phyloP scores from a whole-genome alignment of 371 early-diverging fungal species.

The Actinomortierella ambigua region DNA sequence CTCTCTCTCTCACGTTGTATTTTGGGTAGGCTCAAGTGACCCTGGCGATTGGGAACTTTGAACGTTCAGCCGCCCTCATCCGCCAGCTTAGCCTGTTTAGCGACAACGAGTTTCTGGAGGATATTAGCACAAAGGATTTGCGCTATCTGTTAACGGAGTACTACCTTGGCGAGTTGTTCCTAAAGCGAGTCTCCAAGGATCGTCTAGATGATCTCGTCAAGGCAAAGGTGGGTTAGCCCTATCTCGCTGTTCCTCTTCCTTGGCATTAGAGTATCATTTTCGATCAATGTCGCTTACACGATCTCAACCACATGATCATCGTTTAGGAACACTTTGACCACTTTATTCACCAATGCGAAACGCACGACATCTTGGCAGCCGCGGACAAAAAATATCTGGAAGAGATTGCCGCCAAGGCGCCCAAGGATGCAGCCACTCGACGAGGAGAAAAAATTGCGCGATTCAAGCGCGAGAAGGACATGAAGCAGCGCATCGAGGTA shows the following conservation, averaged over 20 bases:
- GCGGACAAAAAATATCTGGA: slow-evolving; percentile 56
- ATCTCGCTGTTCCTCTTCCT: slow-evolving; percentile 1
- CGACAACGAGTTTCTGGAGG: slow-evolving; percentile 86
- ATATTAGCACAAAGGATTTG: slow-evolving; percentile 83
- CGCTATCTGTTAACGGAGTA: slow-evolving; percentile 73
- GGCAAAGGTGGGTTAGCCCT: slow-evolving; percentile 50
- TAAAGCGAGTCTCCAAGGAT: slow-evolving; percentile 56
- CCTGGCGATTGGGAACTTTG: slow-evolving; percentile 51
- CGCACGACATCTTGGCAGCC: slow-evolving; percentile 59
- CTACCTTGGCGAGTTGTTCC: slow-evolving; percentile 75
- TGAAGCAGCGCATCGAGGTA: slow-evolving; percentile 59
- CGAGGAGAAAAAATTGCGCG: slow-evolving; percentile 80
- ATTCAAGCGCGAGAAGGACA: slow-evolving; percentile 75
- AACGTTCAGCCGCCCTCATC: slow-evolving; percentile 57
- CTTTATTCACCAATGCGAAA: slow-evolving; percentile 64
- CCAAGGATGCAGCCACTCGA: slow-evolving; percentile 48
- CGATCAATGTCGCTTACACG: too few relatives aligned
- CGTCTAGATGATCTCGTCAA: slow-evolving; percentile 52
- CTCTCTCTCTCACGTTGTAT: background rate
- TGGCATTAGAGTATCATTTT: slow-evolving; percentile 24
- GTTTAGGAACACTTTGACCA: slow-evolving; percentile 50
- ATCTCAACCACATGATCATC: background rate
- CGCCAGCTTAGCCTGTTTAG: slow-evolving; percentile 77
- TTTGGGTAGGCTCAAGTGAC: slow-evolving; percentile 54
- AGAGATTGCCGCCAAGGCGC: slow-evolving; percentile 24